These are phyloP conservation scores for Cladosporium velox DNA, from an alignment of 2,329 filamentous ascomycete species.

Conservation along the genomic window DNA sequence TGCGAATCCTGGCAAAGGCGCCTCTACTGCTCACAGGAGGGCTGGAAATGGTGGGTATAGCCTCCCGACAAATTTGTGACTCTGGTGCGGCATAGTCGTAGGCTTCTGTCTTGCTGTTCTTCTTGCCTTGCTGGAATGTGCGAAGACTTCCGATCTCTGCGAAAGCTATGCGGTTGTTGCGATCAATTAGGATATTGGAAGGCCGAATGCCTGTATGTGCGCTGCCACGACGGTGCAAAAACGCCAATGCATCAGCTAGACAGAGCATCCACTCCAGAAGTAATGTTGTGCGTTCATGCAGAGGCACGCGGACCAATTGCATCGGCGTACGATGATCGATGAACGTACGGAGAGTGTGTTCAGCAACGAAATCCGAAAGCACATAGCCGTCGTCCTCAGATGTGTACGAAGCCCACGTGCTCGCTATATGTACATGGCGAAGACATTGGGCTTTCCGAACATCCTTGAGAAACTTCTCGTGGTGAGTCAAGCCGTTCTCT, in stretches of 20 bases:
- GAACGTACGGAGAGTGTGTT: constrained; percentile 68
- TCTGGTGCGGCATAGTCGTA: constrained; percentile 77
- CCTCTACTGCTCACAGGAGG: constrained; percentile 34
- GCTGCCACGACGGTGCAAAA: constrained; percentile 64
- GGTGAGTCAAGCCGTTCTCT: constrained; percentile 29
- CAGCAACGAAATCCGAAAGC: constrained; percentile 66
- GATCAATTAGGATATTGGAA: constrained; percentile 68
- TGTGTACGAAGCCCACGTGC: constrained; percentile 70
- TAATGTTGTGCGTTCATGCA: constrained; percentile 60
- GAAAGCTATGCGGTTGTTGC: constrained; percentile 66
- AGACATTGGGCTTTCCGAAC: constrained; percentile 60
- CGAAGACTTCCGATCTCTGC: constrained; percentile 58
- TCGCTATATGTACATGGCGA: constrained; percentile 69
- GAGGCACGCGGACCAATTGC: constrained; percentile 63
- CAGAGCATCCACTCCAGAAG: constrained; percentile 76
- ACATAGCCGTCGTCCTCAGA: constrained; percentile 65
- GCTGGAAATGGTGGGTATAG: constrained; percentile 40
- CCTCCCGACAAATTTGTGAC: constrained; percentile 50
- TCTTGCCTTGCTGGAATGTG: constrained; percentile 55
- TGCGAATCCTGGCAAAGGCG: constrained; percentile 34
- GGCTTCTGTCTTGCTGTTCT: constrained; percentile 64
- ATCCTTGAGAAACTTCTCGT: constrained; percentile 60
- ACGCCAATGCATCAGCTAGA: constrained; percentile 67
- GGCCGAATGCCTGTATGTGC: constrained; percentile 71
- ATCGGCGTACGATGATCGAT: constrained; percentile 62